These are phyloP conservation scores for Pseudoneurospora amorphoporcata DNA, from an alignment of 495 filamentous ascomycete genomes.

Conservation along the genomic window DNA sequence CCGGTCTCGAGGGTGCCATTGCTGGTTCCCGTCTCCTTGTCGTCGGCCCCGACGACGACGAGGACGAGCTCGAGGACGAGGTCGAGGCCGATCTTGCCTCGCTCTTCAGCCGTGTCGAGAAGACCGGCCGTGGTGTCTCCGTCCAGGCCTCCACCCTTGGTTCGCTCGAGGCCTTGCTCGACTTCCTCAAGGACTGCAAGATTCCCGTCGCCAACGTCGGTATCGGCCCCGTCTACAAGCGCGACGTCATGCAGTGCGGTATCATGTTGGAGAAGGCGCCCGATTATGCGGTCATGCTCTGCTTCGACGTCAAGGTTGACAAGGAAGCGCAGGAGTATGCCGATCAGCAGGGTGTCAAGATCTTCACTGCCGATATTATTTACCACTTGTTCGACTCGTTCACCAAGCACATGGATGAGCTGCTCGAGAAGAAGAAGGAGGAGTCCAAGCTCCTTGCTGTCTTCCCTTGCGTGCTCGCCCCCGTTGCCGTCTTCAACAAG, in stretches of 20 bases:
- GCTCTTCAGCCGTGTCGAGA: conserved; percentile 80
- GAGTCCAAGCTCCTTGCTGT: conserved; percentile 91
- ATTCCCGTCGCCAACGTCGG: conserved; percentile 96
- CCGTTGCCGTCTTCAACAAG: conserved; percentile 98
- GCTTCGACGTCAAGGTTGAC: conserved; percentile 99
- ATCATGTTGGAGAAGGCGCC: conserved; percentile 95
- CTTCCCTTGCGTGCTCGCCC: conserved; percentile 84
- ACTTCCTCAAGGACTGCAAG: conserved; percentile 89
- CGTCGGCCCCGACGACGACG: conserved; percentile 89
- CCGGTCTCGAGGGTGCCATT: conserved; percentile 92
- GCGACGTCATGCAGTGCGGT: conserved; percentile 93
- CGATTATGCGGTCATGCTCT: conserved; percentile 97
- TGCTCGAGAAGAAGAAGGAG: conserved; percentile 86
- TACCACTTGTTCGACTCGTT: conserved; percentile 98
- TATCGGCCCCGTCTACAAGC: conserved; percentile 96
- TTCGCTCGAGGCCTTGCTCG: conserved; percentile 90
- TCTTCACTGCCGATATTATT: conserved; percentile 98
- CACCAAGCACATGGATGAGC: conserved; percentile 80
- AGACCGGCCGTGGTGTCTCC: conserved; percentile 82
- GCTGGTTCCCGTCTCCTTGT: conserved; percentile 91
- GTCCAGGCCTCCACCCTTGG: conserved; percentile 97
- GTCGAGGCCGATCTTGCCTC: conserved; percentile 92
- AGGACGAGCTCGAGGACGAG: conserved; percentile 92
- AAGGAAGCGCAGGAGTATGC: conserved; percentile 90
- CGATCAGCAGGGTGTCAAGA: conserved; percentile 90